Percentiles rank a stretch among this genome's conserved stretches.
Evolutionary conservation across 2,329 filamentous ascomycete genomes (phyloP).

Genomic region (Cladophialophora yegresii): DNA sequence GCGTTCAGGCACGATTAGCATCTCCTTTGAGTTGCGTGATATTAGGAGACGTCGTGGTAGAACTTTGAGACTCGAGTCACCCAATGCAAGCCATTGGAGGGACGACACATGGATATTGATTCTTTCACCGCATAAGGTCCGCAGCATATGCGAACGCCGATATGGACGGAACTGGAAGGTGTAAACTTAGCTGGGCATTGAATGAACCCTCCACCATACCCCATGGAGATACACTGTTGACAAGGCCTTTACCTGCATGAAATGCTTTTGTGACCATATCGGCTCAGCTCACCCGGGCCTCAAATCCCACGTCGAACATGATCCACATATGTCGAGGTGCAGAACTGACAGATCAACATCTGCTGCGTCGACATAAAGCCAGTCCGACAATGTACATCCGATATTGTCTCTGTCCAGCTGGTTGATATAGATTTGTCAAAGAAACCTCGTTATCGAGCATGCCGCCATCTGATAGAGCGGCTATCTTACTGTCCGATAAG

Average conservation of each 20-base stretch:
- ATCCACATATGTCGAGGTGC: constrained; percentile 10
- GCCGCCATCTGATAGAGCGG: constrained; percentile 5
- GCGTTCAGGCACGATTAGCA: not conserved
- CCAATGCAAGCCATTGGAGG: not conserved
- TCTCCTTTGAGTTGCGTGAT: not conserved
- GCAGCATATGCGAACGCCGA: not conserved
- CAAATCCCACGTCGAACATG: constrained; percentile 6
- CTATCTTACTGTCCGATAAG: constrained; percentile 18
- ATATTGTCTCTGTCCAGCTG: constrained; percentile 3
- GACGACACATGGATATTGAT: not conserved
- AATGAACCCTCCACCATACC: not conserved
- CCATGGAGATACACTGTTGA: not conserved
- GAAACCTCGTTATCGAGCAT: constrained; percentile 16
- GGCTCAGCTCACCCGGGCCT: not conserved
- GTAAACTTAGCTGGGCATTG: not conserved
- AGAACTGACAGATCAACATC: not conserved
- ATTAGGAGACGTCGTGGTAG: not conserved
- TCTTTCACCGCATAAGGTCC: not conserved
- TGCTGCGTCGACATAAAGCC: not conserved
- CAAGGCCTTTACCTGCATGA: not conserved
- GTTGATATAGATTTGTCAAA: constrained; percentile 14
- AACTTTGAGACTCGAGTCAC: not conserved
- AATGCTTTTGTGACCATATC: not conserved
- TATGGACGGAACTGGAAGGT: not conserved
- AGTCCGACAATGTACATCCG: not conserved